Conservation (phyloP, 202 grass and related monocot species). For the Elaeis oleifera region DNA sequence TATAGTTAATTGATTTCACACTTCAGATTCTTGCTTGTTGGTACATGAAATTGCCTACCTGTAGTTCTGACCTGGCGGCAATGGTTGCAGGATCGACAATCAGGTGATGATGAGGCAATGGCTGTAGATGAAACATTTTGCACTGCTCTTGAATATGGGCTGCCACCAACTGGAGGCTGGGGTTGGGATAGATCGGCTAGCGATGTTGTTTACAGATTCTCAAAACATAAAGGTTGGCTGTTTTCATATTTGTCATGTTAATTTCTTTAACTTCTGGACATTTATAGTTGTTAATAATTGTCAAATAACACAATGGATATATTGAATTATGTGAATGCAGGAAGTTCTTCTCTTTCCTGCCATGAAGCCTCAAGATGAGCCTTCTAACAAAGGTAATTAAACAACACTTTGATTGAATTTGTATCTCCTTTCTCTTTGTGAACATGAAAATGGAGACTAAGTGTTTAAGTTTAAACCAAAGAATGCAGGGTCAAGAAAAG, state of each 20-base stretch:
- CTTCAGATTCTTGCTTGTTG: background rate
- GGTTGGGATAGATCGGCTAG: slow-evolving; percentile 76
- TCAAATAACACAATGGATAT: background rate
- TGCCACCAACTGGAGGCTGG: slow-evolving; percentile 91
- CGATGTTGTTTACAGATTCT: slow-evolving; percentile 90
- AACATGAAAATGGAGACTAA: too few species aligned
- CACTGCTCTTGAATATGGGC: slow-evolving; percentile 87
- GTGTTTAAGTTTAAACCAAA: too few species aligned
- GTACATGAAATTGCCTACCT: background rate
- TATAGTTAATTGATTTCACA: too few species aligned
- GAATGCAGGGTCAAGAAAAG: too few species aligned
- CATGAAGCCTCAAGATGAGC: slow-evolving; percentile 90
- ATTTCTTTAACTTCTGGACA: background rate
- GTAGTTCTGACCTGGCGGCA: slow-evolving; percentile 4
- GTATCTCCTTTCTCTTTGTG: too few species aligned
- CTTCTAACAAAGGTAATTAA: slow-evolving; percentile 21
- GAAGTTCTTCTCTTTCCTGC: slow-evolving; percentile 90
- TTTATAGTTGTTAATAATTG: background rate
- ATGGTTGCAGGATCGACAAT: slow-evolving; percentile 80
- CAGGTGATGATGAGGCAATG: slow-evolving; percentile 99
- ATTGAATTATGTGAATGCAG: slow-evolving; percentile 29
- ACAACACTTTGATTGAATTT: too few species aligned
- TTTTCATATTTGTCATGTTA: background rate
- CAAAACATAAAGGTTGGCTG: slow-evolving; percentile 86
- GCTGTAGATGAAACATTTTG: slow-evolving; percentile 89